phyloP scores from a whole-genome alignment of 441 rosid genomes.

The Theobroma grandiflorum region DNA sequence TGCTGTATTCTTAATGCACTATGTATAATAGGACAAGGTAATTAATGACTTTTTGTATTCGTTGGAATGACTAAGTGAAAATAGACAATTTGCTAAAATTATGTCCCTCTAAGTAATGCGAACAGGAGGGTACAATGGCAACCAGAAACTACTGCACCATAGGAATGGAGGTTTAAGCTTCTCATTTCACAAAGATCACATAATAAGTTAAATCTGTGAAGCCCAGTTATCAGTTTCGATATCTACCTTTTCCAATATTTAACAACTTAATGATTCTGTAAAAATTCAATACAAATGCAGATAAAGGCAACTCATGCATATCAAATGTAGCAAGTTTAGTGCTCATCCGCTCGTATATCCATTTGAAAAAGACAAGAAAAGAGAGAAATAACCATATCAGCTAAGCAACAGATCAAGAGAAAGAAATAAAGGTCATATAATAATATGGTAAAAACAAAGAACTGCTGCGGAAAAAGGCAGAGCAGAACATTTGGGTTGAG shows the following conservation, averaged over 20 bases:
- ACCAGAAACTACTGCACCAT: background rate
- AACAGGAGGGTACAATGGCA: background rate
- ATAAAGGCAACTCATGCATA: background rate
- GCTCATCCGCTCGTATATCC: background rate
- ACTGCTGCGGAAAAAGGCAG: background rate
- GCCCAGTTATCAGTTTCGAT: background rate
- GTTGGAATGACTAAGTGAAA: background rate
- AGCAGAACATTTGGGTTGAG: background rate
- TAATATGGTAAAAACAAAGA: background rate
- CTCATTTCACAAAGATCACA: background rate
- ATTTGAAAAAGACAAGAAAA: background rate
- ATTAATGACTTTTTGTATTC: background rate
- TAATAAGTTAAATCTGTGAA: background rate
- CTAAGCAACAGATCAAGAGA: background rate
- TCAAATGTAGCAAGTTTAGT: background rate
- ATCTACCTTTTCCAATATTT: background rate
- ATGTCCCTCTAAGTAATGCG: background rate
- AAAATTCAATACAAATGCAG: background rate
- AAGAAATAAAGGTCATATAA: background rate
- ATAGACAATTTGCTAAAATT: background rate
- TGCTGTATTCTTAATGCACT: constrained; percentile 35
- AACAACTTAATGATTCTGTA: background rate
- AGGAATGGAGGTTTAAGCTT: background rate
- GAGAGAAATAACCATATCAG: background rate
- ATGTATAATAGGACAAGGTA: constrained; percentile 12